These are phyloP conservation scores for Orbilia oligospora DNA, from an alignment of 2,329 filamentous ascomycete genomes.

Conservation along the genomic window DNA sequence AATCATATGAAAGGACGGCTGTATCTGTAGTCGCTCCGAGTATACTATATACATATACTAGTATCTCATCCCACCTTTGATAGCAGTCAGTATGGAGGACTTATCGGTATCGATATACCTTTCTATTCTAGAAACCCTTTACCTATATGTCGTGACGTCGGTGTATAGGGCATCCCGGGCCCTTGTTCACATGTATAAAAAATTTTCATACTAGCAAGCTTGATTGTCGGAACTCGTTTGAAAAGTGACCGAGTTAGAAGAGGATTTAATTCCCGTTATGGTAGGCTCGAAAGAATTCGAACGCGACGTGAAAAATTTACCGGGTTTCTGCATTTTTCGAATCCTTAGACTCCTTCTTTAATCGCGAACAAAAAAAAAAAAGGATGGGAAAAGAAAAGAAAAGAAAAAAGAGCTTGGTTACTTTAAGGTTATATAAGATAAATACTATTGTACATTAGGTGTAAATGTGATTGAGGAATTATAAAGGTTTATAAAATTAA, in stretches of 20 bases:
- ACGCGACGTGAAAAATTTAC: background rate
- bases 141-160: no score
- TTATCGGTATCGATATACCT: constrained; percentile 1
- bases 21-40: no score
- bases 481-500: constrained; percentile 2
- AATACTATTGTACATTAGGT: no score
- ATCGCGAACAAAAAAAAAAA: constrained; percentile 12
- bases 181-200: no score
- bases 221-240: constrained; percentile 16
- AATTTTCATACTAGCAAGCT: background rate
- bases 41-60: no score
- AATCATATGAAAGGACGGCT: background rate
- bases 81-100: no score
- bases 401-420: background rate
- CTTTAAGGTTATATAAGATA: no score
- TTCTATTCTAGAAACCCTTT: no score
- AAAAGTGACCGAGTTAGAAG: constrained; percentile 24
- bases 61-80: no score
- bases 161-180: no score
- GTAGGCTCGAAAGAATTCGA: background rate
- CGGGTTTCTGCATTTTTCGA: background rate
- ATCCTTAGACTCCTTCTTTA: background rate
- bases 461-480: no score
- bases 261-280: constrained; percentile 12
- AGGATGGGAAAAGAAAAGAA: background rate